These are phyloP conservation scores for Fusarium austroafricanum DNA, from an alignment of 2,329 filamentous ascomycete genomes.

Conservation along the genomic window DNA sequence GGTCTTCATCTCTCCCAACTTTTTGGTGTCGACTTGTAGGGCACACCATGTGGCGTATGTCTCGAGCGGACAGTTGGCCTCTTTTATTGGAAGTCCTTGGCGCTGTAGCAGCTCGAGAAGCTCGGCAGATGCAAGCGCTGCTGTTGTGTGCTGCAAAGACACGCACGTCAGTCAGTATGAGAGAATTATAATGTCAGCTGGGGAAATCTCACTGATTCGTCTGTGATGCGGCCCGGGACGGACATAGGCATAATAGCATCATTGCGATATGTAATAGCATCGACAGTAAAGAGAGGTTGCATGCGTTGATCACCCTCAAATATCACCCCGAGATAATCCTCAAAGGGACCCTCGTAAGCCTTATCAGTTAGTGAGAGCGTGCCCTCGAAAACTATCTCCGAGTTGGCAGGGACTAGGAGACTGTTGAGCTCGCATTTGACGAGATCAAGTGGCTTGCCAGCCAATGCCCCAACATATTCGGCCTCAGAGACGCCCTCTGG, in stretches of 20 bases:
- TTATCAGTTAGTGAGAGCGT: conserved; percentile 1
- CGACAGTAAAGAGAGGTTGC: conserved; percentile 1
- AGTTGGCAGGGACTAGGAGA: background rate
- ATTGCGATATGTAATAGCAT: background rate
- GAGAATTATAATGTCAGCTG: fast-evolving
- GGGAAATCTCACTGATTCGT: background rate
- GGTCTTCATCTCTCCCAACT: background rate
- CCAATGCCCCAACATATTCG: background rate
- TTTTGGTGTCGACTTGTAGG: background rate
- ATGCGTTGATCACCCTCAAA: background rate
- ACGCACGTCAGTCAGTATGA: fast-evolving
- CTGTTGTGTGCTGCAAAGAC: background rate
- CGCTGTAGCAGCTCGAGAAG: background rate
- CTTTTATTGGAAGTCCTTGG: background rate
- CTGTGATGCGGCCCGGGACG: background rate
- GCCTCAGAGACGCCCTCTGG: background rate
- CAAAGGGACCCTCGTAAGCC: conserved; percentile 6
- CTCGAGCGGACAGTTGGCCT: background rate
- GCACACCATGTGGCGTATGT: conserved; percentile 3
- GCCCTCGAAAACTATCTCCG: background rate
- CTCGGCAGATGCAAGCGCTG: background rate
- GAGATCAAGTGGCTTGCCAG: background rate
- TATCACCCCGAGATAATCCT: conserved; percentile 1
- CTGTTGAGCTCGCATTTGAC: background rate
- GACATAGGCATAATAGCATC: background rate